These are phyloP conservation scores for Paramyrothecium roridum DNA, from an alignment of 2,329 filamentous ascomycete genomes.

Conservation along the genomic window DNA sequence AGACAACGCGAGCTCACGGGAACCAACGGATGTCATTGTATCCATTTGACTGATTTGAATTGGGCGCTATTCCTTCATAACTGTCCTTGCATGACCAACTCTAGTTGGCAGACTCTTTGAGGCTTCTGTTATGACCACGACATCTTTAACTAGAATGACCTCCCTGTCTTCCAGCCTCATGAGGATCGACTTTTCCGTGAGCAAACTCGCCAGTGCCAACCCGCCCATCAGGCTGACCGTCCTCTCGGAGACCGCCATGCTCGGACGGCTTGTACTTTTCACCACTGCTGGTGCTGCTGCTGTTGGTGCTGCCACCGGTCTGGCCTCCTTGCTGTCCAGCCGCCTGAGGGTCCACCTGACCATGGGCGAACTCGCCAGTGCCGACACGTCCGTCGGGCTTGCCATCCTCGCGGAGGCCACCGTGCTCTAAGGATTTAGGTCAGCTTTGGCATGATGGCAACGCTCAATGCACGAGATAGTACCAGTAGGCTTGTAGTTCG, in stretches of 20 bases:
- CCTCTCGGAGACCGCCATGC: not conserved
- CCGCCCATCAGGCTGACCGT: not conserved
- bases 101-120: too few relatives aligned
- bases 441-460: not conserved
- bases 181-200: constrained; percentile 17
- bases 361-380: constrained; percentile 17
- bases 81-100: too few relatives aligned
- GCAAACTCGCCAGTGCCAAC: constrained; percentile 16
- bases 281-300: not conserved
- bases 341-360: constrained; percentile 16
- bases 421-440: constrained; percentile 10
- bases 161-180: too few relatives aligned
- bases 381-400: constrained; percentile 15
- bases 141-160: too few relatives aligned
- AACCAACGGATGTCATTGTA: too few relatives aligned
- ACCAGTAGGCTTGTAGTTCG: not conserved
- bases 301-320: constrained; percentile 4
- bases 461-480: too few relatives aligned
- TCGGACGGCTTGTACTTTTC: not conserved
- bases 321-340: constrained; percentile 14
- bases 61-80: too few relatives aligned
- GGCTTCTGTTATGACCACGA: too few relatives aligned
- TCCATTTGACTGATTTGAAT: too few relatives aligned
- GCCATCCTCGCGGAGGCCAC: constrained; percentile 17
- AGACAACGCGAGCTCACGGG: too few relatives aligned